Base-by-base conservation (phyloP, 148 eudicot species). In the Rhododendron ferrugineum region DNA sequence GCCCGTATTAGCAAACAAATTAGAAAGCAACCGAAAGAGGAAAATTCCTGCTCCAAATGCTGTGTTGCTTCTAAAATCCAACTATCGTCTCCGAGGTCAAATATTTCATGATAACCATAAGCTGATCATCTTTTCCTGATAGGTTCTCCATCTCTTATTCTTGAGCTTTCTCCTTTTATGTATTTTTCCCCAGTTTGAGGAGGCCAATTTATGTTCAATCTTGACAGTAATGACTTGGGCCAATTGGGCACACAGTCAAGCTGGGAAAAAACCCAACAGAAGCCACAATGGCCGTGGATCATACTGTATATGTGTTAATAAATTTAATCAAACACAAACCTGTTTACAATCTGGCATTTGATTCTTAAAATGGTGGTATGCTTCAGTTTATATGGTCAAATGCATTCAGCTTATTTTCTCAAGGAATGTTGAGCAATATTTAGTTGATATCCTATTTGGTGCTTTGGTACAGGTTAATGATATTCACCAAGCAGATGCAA, bases 401-500 rank as follows among this genome's bases (percentile, higher is more conserved):
- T 22, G 16, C 28, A 32, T 72, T 26, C 47, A 49, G 32, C 30
- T 83, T 4, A 11, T 20, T 16, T 70, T 50, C 34, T 30, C 22
- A 22, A 14, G 11, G 37, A 72, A 18, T 50, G 52, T 46, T 20
- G 83, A 46, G 6, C 50, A 82, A 77, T 42, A 22, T 77, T 42
- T 42, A 7, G 5, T 42, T 83, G 30, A 32, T 56, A 7, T n/a
- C 23, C 44, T 56, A n/a, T 66, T 44, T 83, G 76, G 44, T 78
- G 18, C 60, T 58, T 83, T 47, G 80, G 68, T 89, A 85, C 93
- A 96, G 98, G 96, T 92, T 85, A 87, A 91, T 86, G 95, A 93
- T 79, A 93, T 94, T 89, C 92, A 87, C 86, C 91, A 84, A 77
- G 97, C 99, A 86, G 94, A 93, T 90, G 89, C 90, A 15, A 94